Base-by-base conservation (phyloP, 441 rosid genomes). In the Eruca vesicaria region DNA sequence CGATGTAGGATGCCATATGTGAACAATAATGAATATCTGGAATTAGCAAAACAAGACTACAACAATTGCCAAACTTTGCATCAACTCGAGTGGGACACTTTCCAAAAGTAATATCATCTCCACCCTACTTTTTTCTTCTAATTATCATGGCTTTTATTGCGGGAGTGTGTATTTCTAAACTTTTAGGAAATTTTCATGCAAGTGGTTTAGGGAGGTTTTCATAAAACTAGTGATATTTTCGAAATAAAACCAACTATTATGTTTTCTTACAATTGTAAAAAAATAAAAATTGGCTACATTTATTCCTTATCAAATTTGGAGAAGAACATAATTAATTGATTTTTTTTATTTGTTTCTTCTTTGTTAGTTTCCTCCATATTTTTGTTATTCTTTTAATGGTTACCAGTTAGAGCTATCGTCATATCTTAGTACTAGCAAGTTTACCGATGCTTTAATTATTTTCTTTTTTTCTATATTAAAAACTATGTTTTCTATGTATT, bases 41-140 rank as follows among this genome's bases (percentile, higher is more conserved):
- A 95, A 72, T 82, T 95, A 7, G 98, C 99, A 35, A 93, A 86
- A 72, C 81, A 86, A 33, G 99, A 93, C 76, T 95, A 80, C 89
- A 91, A 89, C 87, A 75, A 65, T 19, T 93, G 98, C 85, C 99
- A 95, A 82, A 89, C 89, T 19, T 31, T 84, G 63, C 97, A 93
- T 63, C 86, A 69, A 9, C 76, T 74, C 18, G 99, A 95, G 73
- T 91, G 91, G 96, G 74, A 85, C 68, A 73, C 60, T 21, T 72
- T 95, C 76, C 96, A 83, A 71, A 89, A 81, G 98, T 95, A 91
- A 80, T 82, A 12, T 1, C 48, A 35, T 1, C 32, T 45, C 69
- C 6, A 4, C 6, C 5, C 32, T 29, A 28, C 41, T 63, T 16
- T 19, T 41, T 45, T 18, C 0, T 19, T 12, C 16, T 1, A 63